These are phyloP conservation scores for Xylaria palmicola DNA, from an alignment of 495 filamentous ascomycete species.

Conservation along the genomic window DNA sequence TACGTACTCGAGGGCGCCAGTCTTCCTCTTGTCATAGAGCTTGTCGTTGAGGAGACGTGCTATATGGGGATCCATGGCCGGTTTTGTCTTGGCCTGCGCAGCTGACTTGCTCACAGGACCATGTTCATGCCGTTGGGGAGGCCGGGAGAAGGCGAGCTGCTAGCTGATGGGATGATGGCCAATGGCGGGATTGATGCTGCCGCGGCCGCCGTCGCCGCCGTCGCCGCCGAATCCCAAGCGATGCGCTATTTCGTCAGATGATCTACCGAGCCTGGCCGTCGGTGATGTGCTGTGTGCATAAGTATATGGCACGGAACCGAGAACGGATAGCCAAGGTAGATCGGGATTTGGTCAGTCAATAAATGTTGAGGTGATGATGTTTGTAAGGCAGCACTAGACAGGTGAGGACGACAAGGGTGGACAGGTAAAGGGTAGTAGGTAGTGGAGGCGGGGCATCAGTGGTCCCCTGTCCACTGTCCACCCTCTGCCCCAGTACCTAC, in stretches of 20 bases:
- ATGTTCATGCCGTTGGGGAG: not conserved
- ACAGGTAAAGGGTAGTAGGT: not conserved
- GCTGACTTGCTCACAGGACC: not conserved
- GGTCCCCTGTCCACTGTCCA: too few species aligned
- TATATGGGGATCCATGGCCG: constrained; percentile 79
- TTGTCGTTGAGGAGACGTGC: constrained; percentile 94
- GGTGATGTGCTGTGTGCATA: not conserved
- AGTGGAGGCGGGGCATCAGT: constrained; percentile 2
- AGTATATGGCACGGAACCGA: constrained; percentile 1
- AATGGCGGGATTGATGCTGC: too few species aligned
- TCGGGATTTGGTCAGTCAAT: not conserved
- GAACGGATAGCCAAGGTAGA: not conserved
- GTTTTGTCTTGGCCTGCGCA: constrained; percentile 1
- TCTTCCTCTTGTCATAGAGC: constrained; percentile 96
- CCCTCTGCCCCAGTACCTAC: too few species aligned
- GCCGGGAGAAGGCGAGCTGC: not conserved
- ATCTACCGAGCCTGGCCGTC: not conserved
- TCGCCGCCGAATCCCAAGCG: not conserved
- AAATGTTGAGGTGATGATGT: constrained; percentile 4
- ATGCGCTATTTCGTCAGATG: constrained; percentile 13
- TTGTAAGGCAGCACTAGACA: too few species aligned
- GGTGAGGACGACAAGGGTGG: not conserved
- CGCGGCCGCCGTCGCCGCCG: too few species aligned
- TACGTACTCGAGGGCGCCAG: constrained; percentile 92
- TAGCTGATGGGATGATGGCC: not conserved